Evolutionary conservation across 257 asterid species (phyloP).

Genomic region (Capsicum baccatum): DNA sequence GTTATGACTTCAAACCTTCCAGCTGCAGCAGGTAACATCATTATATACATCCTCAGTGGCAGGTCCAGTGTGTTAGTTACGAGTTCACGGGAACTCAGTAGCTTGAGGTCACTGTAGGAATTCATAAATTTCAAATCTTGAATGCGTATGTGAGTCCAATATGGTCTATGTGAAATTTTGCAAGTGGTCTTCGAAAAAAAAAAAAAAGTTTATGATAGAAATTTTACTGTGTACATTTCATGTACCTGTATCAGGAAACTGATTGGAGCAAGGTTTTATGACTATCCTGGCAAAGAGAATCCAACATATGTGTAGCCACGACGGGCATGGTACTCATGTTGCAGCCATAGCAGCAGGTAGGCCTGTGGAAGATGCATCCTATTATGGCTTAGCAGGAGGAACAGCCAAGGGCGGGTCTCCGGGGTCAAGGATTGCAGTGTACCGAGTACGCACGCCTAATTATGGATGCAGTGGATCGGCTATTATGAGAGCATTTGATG

Average conservation of each 20-base stretch:
- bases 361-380: conserved; percentile 66
- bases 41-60: background rate
- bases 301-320: conserved; percentile 28
- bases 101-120: background rate
- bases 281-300: background rate
- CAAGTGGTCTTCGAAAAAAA: background rate
- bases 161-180: background rate
- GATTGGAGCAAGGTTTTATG: conserved; percentile 78
- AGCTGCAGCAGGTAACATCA: conserved; percentile 61
- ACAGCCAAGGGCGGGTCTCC: conserved; percentile 77
- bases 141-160: background rate
- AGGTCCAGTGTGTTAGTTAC: background rate
- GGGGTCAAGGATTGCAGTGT: conserved; percentile 73
- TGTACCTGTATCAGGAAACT: conserved; percentile 50
- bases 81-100: background rate
- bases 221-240: background rate
- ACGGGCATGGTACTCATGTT: conserved; percentile 87
- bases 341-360: conserved; percentile 82
- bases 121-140: no score
- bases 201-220: background rate
- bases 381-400: conserved; percentile 71
- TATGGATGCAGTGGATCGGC: no score
- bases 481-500: no score
- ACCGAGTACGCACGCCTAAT: conserved; percentile 53
- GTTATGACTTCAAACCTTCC: conserved; percentile 54